Evolutionary conservation across 139 green algal species (phyloP).

Genomic region (Chlamydomonas incerta): DNA sequence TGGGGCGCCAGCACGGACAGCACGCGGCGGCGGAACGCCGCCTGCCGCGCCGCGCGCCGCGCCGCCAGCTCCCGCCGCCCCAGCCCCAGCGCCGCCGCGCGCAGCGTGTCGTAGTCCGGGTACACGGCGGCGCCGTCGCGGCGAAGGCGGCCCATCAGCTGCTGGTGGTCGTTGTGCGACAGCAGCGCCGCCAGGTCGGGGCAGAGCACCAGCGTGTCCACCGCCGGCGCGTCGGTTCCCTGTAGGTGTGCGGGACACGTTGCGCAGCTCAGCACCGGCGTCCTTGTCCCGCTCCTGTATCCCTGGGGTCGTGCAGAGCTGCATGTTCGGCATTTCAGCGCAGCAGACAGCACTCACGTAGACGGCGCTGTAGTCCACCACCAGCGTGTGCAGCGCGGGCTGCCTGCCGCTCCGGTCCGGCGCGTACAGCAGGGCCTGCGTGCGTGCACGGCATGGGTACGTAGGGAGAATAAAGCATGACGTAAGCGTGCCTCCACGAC

Average conservation of each 20-base stretch:
- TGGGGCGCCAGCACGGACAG: slow-evolving; percentile 18
- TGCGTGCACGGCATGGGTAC: no score
- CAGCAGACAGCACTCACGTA: no score
- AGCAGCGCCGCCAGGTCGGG: slow-evolving; percentile 53
- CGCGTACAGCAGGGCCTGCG: slow-evolving; percentile 58
- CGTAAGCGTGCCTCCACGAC: no score
- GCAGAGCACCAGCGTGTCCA: slow-evolving; percentile 63
- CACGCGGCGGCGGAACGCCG: not conserved
- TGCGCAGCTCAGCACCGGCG: no score
- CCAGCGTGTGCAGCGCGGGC: slow-evolving; percentile 60
- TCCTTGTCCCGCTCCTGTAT: no score
- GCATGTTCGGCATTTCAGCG: no score
- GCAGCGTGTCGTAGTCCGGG: slow-evolving; percentile 36
- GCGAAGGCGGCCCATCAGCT: slow-evolving; percentile 57
- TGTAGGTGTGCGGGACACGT: no score
- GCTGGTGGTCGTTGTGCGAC: slow-evolving; percentile 63
- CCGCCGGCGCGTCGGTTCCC: slow-evolving; percentile 61
- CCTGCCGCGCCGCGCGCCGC: not conserved
- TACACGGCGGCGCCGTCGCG: slow-evolving; percentile 63
- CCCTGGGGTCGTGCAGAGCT: no score
- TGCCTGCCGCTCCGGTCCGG: slow-evolving; percentile 45
- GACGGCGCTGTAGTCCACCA: slow-evolving; percentile 66
- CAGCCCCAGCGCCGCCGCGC: slow-evolving; percentile 35
- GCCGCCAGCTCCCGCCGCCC: slow-evolving; percentile 26
- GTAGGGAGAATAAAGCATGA: no score